phyloP scores from a whole-genome alignment of 257 asterid species.

The Rubia yunnanensis region DNA sequence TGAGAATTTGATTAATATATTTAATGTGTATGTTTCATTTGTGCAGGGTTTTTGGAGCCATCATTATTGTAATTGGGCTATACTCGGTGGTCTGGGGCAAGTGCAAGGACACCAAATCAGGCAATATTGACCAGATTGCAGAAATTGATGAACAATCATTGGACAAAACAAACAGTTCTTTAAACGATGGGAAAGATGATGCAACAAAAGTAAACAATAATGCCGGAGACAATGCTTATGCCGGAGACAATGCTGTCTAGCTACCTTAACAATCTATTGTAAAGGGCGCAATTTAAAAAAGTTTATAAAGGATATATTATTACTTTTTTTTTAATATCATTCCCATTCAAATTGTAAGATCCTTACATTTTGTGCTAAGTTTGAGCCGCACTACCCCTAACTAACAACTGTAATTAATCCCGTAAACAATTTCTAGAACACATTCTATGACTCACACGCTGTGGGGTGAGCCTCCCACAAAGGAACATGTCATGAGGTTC shows the following conservation, averaged over 20 bases:
- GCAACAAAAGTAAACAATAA: constrained; percentile 3
- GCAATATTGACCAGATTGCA: constrained; percentile 10
- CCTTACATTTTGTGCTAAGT: no score
- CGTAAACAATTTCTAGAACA: no score
- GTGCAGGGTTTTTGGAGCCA: constrained; percentile 22
- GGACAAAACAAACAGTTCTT: background rate
- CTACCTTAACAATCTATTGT: background rate
- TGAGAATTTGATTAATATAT: background rate
- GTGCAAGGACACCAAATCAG: constrained; percentile 8
- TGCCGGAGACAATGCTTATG: constrained; percentile 16
- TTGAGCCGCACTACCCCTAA: no score
- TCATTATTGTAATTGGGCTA: constrained; percentile 27
- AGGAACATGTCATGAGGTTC: no score
- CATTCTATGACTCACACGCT: no score
- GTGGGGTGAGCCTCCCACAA: no score
- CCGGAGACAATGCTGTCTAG: constrained; percentile 22
- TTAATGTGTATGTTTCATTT: no score
- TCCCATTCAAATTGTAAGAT: no score
- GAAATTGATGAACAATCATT: constrained; percentile 4
- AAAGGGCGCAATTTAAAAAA: no score
- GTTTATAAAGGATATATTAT: no score
- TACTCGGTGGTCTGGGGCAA: constrained; percentile 41
- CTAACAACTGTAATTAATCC: no score
- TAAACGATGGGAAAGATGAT: constrained; percentile 1
- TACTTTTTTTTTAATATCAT: no score